Base-by-base conservation (phyloP, 2,329 filamentous ascomycete species). In the Thelonectria olida region DNA sequence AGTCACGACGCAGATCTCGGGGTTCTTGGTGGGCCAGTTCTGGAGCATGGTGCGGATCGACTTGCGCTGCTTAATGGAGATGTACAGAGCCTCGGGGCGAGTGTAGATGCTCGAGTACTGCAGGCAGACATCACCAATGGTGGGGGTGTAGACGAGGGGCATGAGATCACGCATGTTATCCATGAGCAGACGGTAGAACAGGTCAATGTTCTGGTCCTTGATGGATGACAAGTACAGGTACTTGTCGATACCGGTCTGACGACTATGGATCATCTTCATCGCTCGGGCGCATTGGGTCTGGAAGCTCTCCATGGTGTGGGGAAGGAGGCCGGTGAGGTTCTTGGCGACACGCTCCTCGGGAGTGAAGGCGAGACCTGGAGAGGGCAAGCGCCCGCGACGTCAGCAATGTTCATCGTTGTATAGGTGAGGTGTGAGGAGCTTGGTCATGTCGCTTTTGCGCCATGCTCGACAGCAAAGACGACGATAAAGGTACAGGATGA, bases 101-200 rank as follows among this genome's bases (percentile, higher is more conserved):
- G 94, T 96, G 84, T 97, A 98, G 71, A 98, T 88, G 72, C 95
- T 93, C 38, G 94, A 97, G 88, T 97, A 99, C 80, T 95, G 91
- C 76, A 97, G 84, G 82, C 96, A 99, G 68, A 97, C 96, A 77
- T 98, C 95, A 73, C 96, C 96, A 72, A 99, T 93, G 73, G 92
- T 94, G 45, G 92, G 92, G 17, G 92, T 96, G 82, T 96, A 96
- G 72, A 96, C 92, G 67, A 95, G 82, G 49, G 92, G 92, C 80
- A 93, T 94, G 68, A 95, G 81, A 72, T 93, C 90, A 80, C 90
- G 84, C 62, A 90, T 81, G 79, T 95, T 89, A 78, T 92, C 87
- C 66, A 93, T 91, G 65, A 95, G 83, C 64, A 95, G 84, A 67
- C 92, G 87, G 83, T 93, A 95, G 83, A 95, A 96, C 60, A 96